A percentile compares a stretch with the other conserved stretches of the same genome.
phyloP scores from a whole-genome alignment of 108 stramenopile species.

The Fistulifera pelliculosa region DNA sequence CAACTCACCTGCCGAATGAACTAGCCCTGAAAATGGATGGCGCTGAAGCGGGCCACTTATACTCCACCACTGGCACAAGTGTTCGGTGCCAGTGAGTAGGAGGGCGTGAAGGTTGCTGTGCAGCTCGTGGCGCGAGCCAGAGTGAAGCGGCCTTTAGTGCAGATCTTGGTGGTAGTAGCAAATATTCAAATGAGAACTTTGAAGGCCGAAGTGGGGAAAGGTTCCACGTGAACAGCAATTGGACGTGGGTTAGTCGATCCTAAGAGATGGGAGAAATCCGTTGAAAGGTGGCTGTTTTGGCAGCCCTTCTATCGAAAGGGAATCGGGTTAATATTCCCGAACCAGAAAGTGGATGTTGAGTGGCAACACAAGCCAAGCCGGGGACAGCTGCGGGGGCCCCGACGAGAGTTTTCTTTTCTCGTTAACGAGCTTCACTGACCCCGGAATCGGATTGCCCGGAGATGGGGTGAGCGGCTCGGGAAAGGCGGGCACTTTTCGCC shows the following conservation, averaged over 20 bases:
- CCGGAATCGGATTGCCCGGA: conserved; percentile 87
- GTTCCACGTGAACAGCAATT: conserved; percentile 88
- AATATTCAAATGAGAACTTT: conserved; percentile 95
- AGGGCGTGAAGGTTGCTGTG: conserved; percentile 87
- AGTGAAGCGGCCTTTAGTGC: conserved; percentile 89
- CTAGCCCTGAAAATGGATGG: conserved; percentile 95
- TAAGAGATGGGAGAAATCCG: conserved; percentile 90
- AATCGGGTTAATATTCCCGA: conserved; percentile 91
- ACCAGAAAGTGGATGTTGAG: conserved; percentile 89
- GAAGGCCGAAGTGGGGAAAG: conserved; percentile 86
- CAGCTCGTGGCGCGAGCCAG: conserved; percentile 81
- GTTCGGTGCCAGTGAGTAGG: conserved; percentile 67
- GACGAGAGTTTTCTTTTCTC: conserved; percentile 91
- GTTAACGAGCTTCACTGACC: conserved; percentile 75
- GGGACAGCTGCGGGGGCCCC: conserved; percentile 80
- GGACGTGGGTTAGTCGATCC: conserved; percentile 87
- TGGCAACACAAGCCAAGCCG: conserved; percentile 87
- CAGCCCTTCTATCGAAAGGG: conserved; percentile 83
- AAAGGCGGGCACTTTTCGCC: conserved; percentile 80
- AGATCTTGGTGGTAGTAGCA: conserved; percentile 97
- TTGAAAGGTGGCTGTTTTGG: conserved; percentile 71
- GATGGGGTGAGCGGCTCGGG: conserved; percentile 78
- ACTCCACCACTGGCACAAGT: conserved; percentile 7
- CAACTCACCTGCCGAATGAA: conserved; percentile 88
- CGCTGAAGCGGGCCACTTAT: conserved; percentile 91